Percentiles rank a stretch among this genome's conserved stretches.
Evolutionary conservation across 768 basidiomycete species (phyloP).

Genomic region (Asterophora lycoperdoides): DNA sequence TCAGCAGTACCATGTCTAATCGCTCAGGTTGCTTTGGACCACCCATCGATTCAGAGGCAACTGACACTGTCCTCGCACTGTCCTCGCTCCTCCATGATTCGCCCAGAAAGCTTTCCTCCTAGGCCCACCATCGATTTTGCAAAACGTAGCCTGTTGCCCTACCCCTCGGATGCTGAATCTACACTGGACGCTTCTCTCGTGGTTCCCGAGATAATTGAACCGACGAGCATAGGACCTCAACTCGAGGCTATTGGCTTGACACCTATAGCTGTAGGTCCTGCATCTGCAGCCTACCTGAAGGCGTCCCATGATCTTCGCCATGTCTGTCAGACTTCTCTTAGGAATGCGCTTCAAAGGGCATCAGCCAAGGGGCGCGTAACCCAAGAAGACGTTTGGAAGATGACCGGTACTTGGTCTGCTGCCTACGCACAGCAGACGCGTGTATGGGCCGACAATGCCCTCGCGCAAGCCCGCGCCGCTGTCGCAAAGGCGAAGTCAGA

Average conservation of each 20-base stretch:
- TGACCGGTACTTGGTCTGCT: background rate
- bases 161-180: background rate
- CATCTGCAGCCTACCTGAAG: constrained; percentile 6
- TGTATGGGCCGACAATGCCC: constrained; percentile 4
- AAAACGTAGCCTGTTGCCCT: background rate
- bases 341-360: background rate
- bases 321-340: constrained; percentile 4
- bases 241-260: constrained; percentile 2
- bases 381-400: background rate
- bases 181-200: background rate
- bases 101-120: background rate
- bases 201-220: background rate
- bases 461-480: constrained; percentile 1
- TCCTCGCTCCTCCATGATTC: background rate
- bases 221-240: background rate
- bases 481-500: background rate
- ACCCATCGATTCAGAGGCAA: no score
- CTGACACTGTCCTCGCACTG: no score
- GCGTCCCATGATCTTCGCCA: background rate
- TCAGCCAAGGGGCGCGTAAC: background rate
- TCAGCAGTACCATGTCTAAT: no score
- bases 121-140: background rate
- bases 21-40: no score
- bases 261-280: background rate
- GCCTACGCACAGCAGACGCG: background rate